Conservation (phyloP, 2,329 filamentous ascomycete genomes). For the Diplodia corticola region DNA sequence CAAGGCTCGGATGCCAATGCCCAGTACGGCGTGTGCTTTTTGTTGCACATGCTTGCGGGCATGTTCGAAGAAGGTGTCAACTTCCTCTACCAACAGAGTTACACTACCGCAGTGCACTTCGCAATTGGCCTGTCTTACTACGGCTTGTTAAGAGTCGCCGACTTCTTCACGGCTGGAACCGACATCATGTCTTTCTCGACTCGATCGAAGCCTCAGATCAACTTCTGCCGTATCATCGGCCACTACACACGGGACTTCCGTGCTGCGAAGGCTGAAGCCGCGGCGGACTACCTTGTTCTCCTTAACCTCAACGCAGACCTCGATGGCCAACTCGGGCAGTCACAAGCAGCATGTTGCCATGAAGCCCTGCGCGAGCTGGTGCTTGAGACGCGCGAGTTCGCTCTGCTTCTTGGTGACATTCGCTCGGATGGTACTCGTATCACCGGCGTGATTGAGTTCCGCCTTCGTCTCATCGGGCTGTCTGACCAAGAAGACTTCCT, state of each 20-base stretch:
- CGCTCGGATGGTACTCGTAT: slow-evolving; percentile 81
- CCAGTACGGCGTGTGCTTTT: slow-evolving; percentile 88
- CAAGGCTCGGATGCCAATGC: slow-evolving; percentile 74
- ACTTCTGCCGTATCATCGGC: slow-evolving; percentile 90
- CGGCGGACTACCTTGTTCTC: slow-evolving; percentile 88
- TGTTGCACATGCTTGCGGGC: slow-evolving; percentile 84
- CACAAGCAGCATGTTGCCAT: slow-evolving; percentile 81
- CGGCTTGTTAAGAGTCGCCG: slow-evolving; percentile 81
- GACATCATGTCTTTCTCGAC: slow-evolving; percentile 70
- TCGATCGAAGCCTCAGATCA: slow-evolving; percentile 75
- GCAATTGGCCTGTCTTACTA: slow-evolving; percentile 87
- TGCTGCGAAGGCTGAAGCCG: slow-evolving; percentile 81
- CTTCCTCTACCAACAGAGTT: slow-evolving; percentile 88
- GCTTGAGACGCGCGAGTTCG: slow-evolving; percentile 95
- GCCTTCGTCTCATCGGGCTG: slow-evolving; percentile 77
- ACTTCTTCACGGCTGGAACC: slow-evolving; percentile 64
- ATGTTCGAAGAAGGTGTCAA: slow-evolving; percentile 93
- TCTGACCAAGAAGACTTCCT: slow-evolving; percentile 81
- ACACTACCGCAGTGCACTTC: slow-evolving; percentile 93
- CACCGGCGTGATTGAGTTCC: slow-evolving; percentile 82
- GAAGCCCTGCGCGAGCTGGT: slow-evolving; percentile 91
- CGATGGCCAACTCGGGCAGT: slow-evolving; percentile 69
- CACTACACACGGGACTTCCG: slow-evolving; percentile 97
- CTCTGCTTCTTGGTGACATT: slow-evolving; percentile 89
- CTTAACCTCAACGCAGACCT: slow-evolving; percentile 91